A percentile compares a stretch with the other conserved stretches of the same genome.
Conservation (phyloP, 345 rosid species). For the Garcia nutans region DNA sequence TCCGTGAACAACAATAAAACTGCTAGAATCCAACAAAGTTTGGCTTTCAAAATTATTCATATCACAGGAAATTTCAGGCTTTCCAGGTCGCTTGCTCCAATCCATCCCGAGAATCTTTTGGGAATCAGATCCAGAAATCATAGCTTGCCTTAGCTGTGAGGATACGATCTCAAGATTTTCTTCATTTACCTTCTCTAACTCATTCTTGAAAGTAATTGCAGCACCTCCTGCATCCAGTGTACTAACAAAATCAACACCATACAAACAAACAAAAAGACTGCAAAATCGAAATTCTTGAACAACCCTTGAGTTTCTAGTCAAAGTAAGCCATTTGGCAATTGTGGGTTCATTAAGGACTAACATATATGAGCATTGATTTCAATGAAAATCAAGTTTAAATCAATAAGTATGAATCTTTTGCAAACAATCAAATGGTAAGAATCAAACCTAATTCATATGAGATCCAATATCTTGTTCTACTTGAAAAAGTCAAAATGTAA, state of each 20-base stretch:
- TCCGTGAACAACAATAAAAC: constrained; percentile 84
- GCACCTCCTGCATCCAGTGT: constrained; percentile 63
- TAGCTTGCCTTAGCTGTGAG: constrained; percentile 62
- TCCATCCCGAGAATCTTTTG: constrained; percentile 64
- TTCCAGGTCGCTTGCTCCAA: constrained; percentile 81
- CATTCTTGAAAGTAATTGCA: constrained; percentile 84
- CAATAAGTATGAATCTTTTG: background rate
- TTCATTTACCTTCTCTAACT: constrained; percentile 77
- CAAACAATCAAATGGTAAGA: background rate
- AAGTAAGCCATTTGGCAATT: background rate
- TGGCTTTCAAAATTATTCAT: constrained; percentile 40
- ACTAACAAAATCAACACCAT: background rate
- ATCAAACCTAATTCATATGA: background rate
- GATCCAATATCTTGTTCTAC: background rate
- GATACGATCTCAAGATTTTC: constrained; percentile 58
- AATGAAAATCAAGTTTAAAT: background rate
- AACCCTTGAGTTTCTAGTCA: background rate
- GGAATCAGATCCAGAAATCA: constrained; percentile 41
- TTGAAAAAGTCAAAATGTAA: background rate
- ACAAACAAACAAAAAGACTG: background rate
- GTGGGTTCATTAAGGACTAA: background rate
- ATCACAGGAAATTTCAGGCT: constrained; percentile 44
- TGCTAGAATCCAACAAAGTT: constrained; percentile 35
- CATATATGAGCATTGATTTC: background rate
- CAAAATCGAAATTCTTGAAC: background rate